Base-by-base conservation (phyloP, 2,329 filamentous ascomycete genomes). In the Cadophora gregata region DNA sequence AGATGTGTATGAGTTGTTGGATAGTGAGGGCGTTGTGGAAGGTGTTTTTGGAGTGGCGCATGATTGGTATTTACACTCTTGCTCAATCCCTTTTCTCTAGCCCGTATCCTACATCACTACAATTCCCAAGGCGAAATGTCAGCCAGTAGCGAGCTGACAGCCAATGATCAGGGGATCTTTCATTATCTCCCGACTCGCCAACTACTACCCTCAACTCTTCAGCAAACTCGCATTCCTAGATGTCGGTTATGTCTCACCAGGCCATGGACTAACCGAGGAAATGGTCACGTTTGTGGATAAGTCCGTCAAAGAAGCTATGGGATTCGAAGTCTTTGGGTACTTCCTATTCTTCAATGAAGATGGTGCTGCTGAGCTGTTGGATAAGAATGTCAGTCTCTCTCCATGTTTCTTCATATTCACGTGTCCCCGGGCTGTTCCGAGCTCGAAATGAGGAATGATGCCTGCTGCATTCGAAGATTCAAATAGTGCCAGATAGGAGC, bases 1-100 rank as follows among this genome's bases (percentile, higher is more conserved):
- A 4, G 75, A 80, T 38, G 71, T 80, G 31, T 42, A 70, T 21
- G 76, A 78, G 38, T 63, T 80, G 4, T 64, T 80, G 16, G 68
- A 75, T 29, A 64, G 69, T 27, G 71, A 74, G 59, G 25, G 29
- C 0, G 63, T 71, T 27, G 45, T 42, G 16, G 59, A 59, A 38
- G 50, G 27, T 2, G 55, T 70, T 3, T 38, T 64, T 38, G 67
- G 59, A 1, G 36, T 69, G 16, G 62, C 59, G 25, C 69, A 70
- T 66, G 69, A 70, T 33, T 70, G 66, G 62, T 64, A 53, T 27
- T 50, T 50, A 21, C n/a, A 21, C 16, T 31, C 25, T 50, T 24
- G 6, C 38, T n/a, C n/a, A 6, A 21, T 27, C 29, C 10, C 45
- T 53, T 53, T n/a, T 16, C 42, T 24, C 12, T 7, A 38, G 16